Base-by-base conservation (phyloP, 2,329 filamentous ascomycete species). In the Macrophomina pseudophaseolina region DNA sequence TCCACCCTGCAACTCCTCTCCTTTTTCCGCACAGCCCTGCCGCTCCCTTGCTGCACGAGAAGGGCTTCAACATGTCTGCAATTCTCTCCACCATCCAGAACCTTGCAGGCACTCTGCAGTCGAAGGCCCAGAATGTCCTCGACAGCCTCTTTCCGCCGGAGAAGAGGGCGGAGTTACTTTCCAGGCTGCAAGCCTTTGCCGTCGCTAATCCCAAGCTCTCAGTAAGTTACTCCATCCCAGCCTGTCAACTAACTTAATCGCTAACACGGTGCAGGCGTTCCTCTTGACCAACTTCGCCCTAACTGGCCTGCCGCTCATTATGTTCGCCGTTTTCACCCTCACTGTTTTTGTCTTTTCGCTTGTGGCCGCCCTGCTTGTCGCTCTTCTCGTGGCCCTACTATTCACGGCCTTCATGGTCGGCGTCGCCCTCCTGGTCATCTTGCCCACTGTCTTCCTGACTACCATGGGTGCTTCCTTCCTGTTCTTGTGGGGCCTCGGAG, bases 321-420 rank as follows among this genome's bases (percentile, higher is more conserved):
- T 93, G 69, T 94, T 95, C 81, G 69, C 85, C 66, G 80, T 86
- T 71, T 93, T 94, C 81, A 82, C 85, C 65, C 71, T 89, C 48
- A 87, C 86, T 46, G 86, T 89, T 67, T 78, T 89, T 69, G 76
- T 88, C 69, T 85, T 92, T 75, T 86, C 89, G 16, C 74, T 91
- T 48, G 79, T 88, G 49, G 83, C 84, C 35, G 89, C 88, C 12
- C 72, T 91, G 46, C 69, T 87, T 18, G 76, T 86, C 49, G 84
- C 79, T 5, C 71, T 85, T 6, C 75, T 86, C 4, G 81, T 78
- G 18, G 84, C 84, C 2, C 73, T 86, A 8, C 72, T 88, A 66
- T 91, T 92, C 80, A 85, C 86, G 1, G 82, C 91, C 56, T 88
- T 91, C 80, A 90, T 88, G 82, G 84, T 88, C 64, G 87, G 88